A percentile compares a stretch with the other conserved stretches of the same genome.
These are phyloP conservation scores for Chytriomyces sp. DNA, from an alignment of 192 early-diverging fungal genomes.

Conservation along the genomic window DNA sequence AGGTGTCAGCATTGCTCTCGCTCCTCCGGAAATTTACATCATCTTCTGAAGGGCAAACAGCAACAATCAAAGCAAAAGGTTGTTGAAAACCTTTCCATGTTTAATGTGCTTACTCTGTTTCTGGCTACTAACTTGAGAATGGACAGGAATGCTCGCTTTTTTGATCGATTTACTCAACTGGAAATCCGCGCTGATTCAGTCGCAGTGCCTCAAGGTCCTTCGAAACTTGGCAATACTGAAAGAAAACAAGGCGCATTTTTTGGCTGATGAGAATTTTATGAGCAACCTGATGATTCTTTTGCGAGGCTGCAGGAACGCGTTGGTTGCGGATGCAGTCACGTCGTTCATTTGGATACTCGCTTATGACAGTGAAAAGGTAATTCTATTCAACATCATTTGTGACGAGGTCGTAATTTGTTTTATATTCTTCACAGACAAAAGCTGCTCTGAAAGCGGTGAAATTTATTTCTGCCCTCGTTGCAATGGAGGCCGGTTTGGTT, in stretches of 20 bases:
- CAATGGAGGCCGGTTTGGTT: no score
- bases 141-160: conserved; percentile 33
- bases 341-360: conserved; percentile 40
- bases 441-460: conserved; percentile 23
- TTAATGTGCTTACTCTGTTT: conserved; percentile 22
- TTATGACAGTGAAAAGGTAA: conserved; percentile 49
- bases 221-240: conserved; percentile 39
- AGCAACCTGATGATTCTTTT: conserved; percentile 9
- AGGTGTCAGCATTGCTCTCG: conserved; percentile 20
- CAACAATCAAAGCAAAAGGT: conserved; percentile 37
- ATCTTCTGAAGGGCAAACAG: conserved; percentile 35
- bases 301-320: conserved; percentile 12
- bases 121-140: background rate
- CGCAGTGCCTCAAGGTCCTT: conserved; percentile 33
- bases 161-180: conserved; percentile 23
- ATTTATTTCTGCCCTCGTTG: no score
- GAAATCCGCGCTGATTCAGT: conserved; percentile 3
- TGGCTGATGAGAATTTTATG: conserved; percentile 35
- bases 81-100: background rate
- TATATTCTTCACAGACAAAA: conserved; percentile 16
- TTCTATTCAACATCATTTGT: background rate
- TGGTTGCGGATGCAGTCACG: conserved; percentile 26
- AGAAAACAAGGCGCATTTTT: conserved; percentile 49
- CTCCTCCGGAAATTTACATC: conserved; percentile 35
- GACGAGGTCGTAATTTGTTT: conserved; percentile 1